Evolutionary conservation across 768 basidiomycete genomes (phyloP).

Genomic region (Fomitopsis serialis): DNA sequence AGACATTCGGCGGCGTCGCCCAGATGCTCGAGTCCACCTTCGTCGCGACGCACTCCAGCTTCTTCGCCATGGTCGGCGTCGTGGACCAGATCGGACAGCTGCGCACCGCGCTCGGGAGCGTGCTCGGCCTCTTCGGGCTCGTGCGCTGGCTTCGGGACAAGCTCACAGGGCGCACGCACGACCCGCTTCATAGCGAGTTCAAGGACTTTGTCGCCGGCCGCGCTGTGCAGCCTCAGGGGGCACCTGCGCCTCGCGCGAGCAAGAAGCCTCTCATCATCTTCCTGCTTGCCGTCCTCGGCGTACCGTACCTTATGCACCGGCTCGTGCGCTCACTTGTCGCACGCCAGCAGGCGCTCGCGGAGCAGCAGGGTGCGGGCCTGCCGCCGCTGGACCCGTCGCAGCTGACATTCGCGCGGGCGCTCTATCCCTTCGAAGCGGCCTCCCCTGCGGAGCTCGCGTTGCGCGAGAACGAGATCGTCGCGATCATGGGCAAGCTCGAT

Average conservation of each 20-base stretch:
- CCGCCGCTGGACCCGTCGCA: constrained; percentile 73
- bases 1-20: constrained; percentile 90
- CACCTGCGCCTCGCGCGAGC: constrained; percentile 54
- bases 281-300: constrained; percentile 86
- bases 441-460: constrained; percentile 76
- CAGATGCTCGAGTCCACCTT: constrained; percentile 98
- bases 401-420: constrained; percentile 78
- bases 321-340: constrained; percentile 75
- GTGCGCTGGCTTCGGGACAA: constrained; percentile 78
- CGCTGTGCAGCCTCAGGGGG: constrained; percentile 45
- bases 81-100: constrained; percentile 92
- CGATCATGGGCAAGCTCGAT: constrained; percentile 78
- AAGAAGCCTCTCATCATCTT: constrained; percentile 92
- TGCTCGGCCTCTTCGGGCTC: constrained; percentile 87
- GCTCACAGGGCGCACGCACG: constrained; percentile 39
- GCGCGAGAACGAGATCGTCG: constrained; percentile 89
- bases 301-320: constrained; percentile 91
- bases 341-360: constrained; percentile 38
- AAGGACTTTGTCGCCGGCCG: constrained; percentile 67
- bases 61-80: constrained; percentile 96
- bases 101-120: constrained; percentile 88
- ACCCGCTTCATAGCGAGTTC: constrained; percentile 57
- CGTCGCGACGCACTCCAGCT: constrained; percentile 93
- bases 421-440: constrained; percentile 72
- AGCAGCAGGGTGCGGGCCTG: constrained; percentile 33